These are phyloP conservation scores for Neurospora sp. DNA, from an alignment of 2,329 filamentous ascomycete species.

Conservation along the genomic window DNA sequence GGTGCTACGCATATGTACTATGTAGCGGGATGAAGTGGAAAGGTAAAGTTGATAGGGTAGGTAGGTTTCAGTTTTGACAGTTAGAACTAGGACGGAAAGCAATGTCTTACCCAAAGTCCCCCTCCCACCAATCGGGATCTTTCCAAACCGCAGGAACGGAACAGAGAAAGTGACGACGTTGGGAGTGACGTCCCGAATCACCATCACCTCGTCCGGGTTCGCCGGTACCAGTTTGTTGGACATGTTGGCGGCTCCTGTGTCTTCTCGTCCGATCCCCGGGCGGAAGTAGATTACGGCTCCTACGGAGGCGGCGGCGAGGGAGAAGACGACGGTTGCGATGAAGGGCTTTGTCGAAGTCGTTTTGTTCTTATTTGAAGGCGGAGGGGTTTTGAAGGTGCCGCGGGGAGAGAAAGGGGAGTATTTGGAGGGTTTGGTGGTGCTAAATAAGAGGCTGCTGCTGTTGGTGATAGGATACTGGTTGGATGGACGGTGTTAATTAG, in stretches of 20 bases:
- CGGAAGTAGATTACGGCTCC: not conserved
- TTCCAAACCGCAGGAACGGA: constrained; percentile 75
- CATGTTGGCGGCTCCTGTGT: constrained; percentile 29
- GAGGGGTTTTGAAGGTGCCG: not conserved
- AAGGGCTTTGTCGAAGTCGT: not conserved
- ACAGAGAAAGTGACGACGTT: constrained; percentile 69
- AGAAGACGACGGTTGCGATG: not conserved
- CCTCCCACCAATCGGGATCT: constrained; percentile 73
- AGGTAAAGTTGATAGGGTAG: no score
- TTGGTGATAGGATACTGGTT: not conserved
- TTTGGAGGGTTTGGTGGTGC: not conserved
- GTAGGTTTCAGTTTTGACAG: not conserved
- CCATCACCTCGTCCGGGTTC: constrained; percentile 76
- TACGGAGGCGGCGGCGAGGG: not conserved
- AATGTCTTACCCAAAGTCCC: constrained; percentile 64
- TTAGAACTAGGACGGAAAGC: no score
- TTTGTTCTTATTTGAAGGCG: not conserved
- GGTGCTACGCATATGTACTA: no score
- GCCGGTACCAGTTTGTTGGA: constrained; percentile 54
- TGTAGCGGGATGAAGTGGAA: no score
- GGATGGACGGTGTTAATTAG: not conserved
- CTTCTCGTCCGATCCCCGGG: not conserved
- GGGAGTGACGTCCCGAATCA: constrained; percentile 75
- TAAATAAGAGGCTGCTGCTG: not conserved
- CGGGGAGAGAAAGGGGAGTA: not conserved